Percentiles rank a stretch among this genome's conserved stretches.
Evolutionary conservation across 345 rosid genomes (phyloP).

Genomic region (Moricandia arvensis): DNA sequence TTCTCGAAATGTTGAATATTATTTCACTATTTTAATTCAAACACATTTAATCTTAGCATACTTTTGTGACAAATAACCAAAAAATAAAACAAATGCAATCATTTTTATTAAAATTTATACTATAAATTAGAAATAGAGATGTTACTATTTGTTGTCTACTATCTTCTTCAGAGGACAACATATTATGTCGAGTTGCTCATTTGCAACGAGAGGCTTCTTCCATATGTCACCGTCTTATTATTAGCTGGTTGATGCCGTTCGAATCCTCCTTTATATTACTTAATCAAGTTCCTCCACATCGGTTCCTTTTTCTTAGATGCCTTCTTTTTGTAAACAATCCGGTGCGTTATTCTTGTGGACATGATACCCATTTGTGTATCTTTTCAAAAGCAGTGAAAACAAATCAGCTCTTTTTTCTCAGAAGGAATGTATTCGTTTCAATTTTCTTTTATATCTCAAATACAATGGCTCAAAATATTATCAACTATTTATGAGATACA

Average conservation of each 20-base stretch:
- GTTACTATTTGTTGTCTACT: no score
- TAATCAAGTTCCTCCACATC: background rate
- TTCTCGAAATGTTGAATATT: no score
- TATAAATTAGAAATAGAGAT: no score
- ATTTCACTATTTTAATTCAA: no score
- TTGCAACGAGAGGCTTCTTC: background rate
- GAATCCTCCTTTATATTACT: background rate
- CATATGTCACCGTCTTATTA: background rate
- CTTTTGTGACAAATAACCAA: no score
- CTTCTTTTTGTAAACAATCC: background rate
- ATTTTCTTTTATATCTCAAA: background rate
- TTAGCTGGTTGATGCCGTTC: background rate
- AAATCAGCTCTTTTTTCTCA: background rate
- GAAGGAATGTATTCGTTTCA: constrained; percentile 5
- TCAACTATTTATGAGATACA: no score
- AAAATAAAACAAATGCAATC: no score
- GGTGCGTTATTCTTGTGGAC: background rate
- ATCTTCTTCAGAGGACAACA: background rate
- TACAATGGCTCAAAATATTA: no score
- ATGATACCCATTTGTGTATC: background rate
- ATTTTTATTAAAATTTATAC: no score
- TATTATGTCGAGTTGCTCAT: background rate
- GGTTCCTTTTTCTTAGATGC: background rate
- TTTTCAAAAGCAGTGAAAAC: constrained; percentile 22
- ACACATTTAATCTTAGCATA: no score